Evolutionary conservation across 2,329 filamentous ascomycete genomes (phyloP), one percentile per base, ranked within the genome.

Genomic region (Aspergillus awamori): DNA sequence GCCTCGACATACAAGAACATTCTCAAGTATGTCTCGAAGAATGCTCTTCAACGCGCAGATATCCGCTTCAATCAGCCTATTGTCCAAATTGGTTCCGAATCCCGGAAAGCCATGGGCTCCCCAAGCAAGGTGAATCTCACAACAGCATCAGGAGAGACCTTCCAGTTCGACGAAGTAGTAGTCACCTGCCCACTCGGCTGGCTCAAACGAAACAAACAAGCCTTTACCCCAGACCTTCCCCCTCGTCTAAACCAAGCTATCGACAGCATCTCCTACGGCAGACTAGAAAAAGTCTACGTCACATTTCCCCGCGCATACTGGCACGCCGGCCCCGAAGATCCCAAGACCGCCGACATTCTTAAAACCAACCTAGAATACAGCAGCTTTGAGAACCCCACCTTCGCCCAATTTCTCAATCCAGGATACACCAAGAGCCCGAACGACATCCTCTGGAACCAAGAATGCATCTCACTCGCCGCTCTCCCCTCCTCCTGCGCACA

Each of bases 261-360:
- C 49, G 70, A 78, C 48, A 77, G 73, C 61, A 80, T 82, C 62
- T 80, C 78, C 28, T 83, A 81, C 63, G 81, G 81, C 60, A 70
- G 74, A 17, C 69, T 79, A 1, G 81, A 83, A 66, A 81, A 81
- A 61, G 71, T 83, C 17, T 84, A 83, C 72, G 82, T 92, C 45
- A 89, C 84, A 39, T 96, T 96, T 68, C 87, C 89, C 0, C 80
- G 77, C 10, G 87, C 92, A 0, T 96, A 93, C 73, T 96, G 93
- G 92, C 79, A 86, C 71, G 59, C 71, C 69, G n/a, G 72, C 68
- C 51, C 60, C 60, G 28, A 39, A 5, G n/a, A 72, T 68, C 51
- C 58, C 63, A 43, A 33, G 6, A 63, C 60, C 38, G 53, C 53
- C 36, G 61, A 52, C 38, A 52, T 24, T 30, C 62, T 20, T 22